Conservation (phyloP, 73 alveolate genomes). For the Breviolum minutum region DNA sequence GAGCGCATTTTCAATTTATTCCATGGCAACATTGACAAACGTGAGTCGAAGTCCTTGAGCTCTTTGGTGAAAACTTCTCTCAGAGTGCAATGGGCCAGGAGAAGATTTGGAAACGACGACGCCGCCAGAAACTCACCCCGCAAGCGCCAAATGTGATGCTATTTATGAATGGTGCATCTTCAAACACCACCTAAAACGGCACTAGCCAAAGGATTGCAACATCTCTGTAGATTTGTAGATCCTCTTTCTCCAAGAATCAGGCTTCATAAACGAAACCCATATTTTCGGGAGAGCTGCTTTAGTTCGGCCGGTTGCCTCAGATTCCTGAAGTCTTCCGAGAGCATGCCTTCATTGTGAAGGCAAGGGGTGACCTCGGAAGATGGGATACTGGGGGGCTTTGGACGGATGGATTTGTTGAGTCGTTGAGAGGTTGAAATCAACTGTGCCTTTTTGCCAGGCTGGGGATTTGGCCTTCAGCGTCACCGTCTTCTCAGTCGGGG, state of each 20-base stretch:
- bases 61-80: not conserved
- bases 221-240: not conserved
- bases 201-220: no score
- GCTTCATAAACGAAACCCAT: not conserved
- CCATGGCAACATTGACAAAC: not conserved
- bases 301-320: not conserved
- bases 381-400: no score
- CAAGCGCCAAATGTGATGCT: no score
- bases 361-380: not conserved
- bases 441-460: constrained; percentile 6
- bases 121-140: not conserved
- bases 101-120: not conserved
- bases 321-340: not conserved
- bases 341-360: constrained; percentile 64
- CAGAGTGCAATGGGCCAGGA: not conserved
- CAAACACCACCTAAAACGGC: no score
- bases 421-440: no score
- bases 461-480: constrained; percentile 90
- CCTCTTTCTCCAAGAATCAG: not conserved
- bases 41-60: not conserved
- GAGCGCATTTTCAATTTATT: no score
- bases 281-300: no score
- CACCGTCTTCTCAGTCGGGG: constrained; percentile 71
- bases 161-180: no score
- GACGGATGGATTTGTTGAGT: not conserved